Evolutionary conservation across 2,329 filamentous ascomycete species (phyloP), one percentile per base, ranked within the genome.

Genomic region (Claviceps pazoutovae): DNA sequence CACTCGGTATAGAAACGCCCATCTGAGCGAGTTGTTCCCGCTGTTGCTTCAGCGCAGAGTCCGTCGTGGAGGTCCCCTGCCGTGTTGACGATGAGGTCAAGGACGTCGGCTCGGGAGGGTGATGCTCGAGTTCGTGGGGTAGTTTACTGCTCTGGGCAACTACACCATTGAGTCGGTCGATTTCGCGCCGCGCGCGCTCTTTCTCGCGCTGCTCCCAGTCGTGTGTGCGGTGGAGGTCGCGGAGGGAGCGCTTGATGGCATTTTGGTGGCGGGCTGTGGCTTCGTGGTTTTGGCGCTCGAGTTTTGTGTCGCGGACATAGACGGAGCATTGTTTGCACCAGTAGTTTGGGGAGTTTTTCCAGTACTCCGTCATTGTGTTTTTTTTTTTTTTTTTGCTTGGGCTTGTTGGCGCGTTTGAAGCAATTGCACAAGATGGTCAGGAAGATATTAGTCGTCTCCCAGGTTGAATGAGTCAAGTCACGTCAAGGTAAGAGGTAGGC

Each of bases 251-350:
- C 70, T 95, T 94, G 55, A 97, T 80, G 57, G 79, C 84, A 62
- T 81, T 79, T 70, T 95, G 88, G 67, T 96, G 90, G 65, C 84
- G 88, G 14, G 73, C 83, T 0, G 88, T 95, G 26, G 86, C 80
- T 68, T 96, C 90, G 70, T 96, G 90, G 68, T 96, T 91, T 57
- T 82, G 77, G 60, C 84, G 85, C 67, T 95, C 90, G 67, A 96
- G 81, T 59, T 88, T 83, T 21, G 90, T 96, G 73, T 98, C 93
- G 69, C 88, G 86, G 48, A 98, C 86, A 68, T 83, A 97, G 64
- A 79, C 80, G 64, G 82, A 80, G 78, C 93, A 98, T 74, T 95
- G 88, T 68, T 97, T 97, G 79, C 93, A 98, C 89, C 90, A 97
- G 72, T 95, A 95, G 65, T 85, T 91, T 5, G 90, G 90, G 66